phyloP scores from a whole-genome alignment of 805 yeast species.

The Danielia reshetovae region DNA sequence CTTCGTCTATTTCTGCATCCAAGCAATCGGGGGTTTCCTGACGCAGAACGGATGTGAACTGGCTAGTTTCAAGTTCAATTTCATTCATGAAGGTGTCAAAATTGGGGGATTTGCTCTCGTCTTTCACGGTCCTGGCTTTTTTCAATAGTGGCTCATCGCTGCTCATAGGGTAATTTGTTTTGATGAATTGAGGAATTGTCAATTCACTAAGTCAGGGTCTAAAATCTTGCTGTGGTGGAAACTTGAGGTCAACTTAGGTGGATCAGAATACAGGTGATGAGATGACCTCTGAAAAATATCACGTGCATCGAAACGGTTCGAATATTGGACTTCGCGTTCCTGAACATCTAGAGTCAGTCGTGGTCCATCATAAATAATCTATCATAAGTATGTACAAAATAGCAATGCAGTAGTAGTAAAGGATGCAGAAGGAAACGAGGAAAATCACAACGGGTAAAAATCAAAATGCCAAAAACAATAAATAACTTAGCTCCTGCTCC shows the following conservation, averaged over 20 bases:
- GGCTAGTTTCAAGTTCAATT: conserved; percentile 6
- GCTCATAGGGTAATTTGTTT: no score
- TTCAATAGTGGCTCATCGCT: conserved; percentile 1
- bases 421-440: no score
- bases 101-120: conserved; percentile 1
- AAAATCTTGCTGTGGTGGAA: no score
- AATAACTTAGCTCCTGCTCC: conserved; percentile 11
- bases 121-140: not conserved
- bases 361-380: no score
- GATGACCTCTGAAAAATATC: conserved; percentile 1
- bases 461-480: no score
- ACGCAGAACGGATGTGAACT: conserved; percentile 2
- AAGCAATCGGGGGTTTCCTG: no score
- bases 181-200: not conserved
- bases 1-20: conserved; percentile 1
- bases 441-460: no score
- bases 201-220: not conserved
- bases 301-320: no score
- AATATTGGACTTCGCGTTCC: no score
- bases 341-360: no score
- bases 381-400: no score
- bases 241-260: not conserved
- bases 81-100: conserved; percentile 12
- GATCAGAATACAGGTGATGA: conserved; percentile 1
- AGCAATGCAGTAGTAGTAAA: no score